Evolutionary conservation across 768 basidiomycete genomes (phyloP).

Genomic region (Agrocybe pediades): DNA sequence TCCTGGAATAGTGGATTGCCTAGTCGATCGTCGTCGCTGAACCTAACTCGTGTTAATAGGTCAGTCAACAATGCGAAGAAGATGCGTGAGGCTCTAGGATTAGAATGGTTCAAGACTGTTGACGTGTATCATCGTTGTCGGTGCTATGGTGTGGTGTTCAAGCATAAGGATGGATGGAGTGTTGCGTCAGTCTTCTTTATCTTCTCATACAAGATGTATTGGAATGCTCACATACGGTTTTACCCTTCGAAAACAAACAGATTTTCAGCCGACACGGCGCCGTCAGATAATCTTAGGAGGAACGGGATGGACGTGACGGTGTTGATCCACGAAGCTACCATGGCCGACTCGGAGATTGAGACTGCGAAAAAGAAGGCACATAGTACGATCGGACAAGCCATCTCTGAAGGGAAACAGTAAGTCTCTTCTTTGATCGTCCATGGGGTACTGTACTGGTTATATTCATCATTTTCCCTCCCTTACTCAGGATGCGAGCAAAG

Average conservation of each 20-base stretch:
- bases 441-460: background rate
- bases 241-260: constrained; percentile 40
- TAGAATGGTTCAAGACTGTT: constrained; percentile 65
- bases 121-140: constrained; percentile 73
- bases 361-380: constrained; percentile 80
- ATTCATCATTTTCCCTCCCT: background rate
- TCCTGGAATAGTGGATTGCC: constrained; percentile 23
- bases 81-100: constrained; percentile 54
- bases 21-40: background rate
- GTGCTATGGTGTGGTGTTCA: constrained; percentile 73
- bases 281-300: constrained; percentile 64
- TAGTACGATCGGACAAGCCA: constrained; percentile 88
- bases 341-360: constrained; percentile 81
- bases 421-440: constrained; percentile 22
- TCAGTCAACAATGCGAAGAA: constrained; percentile 40
- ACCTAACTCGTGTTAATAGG: constrained; percentile 32
- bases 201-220: background rate
- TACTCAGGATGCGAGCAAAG: constrained; percentile 75
- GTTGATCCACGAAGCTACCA: constrained; percentile 92
- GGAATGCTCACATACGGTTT: no score
- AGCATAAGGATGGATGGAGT: constrained; percentile 75
- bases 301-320: constrained; percentile 72
- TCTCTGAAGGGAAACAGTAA: constrained; percentile 72
- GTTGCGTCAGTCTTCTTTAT: constrained; percentile 61
- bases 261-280: constrained; percentile 91